Base-by-base conservation (phyloP, 371 early-diverging fungal species). In the Mucor piriformis region DNA sequence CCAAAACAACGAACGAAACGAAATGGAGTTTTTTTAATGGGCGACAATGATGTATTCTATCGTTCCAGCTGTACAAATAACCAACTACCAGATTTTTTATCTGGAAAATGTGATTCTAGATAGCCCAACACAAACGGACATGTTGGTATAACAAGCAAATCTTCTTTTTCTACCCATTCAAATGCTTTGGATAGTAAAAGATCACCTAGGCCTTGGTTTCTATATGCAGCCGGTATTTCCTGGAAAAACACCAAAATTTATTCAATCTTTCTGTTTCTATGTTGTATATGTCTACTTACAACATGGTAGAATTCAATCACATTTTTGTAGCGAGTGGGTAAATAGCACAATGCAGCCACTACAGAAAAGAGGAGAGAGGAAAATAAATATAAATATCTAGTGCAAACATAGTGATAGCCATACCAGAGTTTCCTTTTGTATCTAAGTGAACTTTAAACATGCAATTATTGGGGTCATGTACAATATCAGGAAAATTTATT, bases 321-420 rank as follows among this genome's bases (percentile, higher is more conserved):
- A 59, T 55, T 63, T 37, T 50, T 64, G 33, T 37, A 57, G 46
- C 61, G 33, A 23, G 69, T 69, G 6, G 69, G 69, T 43, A 69
- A 38, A 64, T 69, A 69, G 33, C 69, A 69, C 37, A 69, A 56
- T 37, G 69, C 69, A 60, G 69, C 69, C 64, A 53, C 47, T 35
- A 20, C n/a, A n/a, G n/a, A 25, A 16, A 15, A 38, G 34, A 34
- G 8, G 46, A n/a, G n/a, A n/a, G n/a, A n/a, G n/a, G n/a, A n/a
- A n/a, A n/a, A n/a, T n/a, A n/a, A n/a, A n/a, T n/a, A n/a, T n/a
- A n/a, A n/a, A n/a, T n/a, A n/a, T n/a, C n/a, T n/a, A n/a, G 24
- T 15, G 15, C 13, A 4, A 25, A 8, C 5, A 23, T 11, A 33
- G 12, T 46, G 24, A 6, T 24, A 6, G 16, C 10, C 23, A 43